Base-by-base conservation (phyloP, 805 yeast species). In the Candida lessepsii region DNA sequence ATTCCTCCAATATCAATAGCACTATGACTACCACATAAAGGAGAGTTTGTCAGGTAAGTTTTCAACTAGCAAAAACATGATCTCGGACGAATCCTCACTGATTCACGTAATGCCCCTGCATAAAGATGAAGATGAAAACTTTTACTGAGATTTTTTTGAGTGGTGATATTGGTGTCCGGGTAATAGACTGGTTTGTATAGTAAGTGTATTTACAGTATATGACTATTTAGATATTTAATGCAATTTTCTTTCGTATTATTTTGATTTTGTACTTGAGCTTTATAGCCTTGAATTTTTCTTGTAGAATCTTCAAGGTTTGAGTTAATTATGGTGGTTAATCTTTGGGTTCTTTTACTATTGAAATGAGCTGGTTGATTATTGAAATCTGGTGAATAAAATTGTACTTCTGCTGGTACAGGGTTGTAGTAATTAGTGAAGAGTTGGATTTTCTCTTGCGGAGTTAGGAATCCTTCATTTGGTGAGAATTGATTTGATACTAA, bases 31-130 rank as follows among this genome's bases (percentile, higher is more conserved):
- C 41, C 54, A 49, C 58, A 57, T 50, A 41, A 49, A 78, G 78
- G 35, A 44, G 81, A 82, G 80, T 76, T 77, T 83, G 96, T 90
- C 91, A 79, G 90, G 93, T 85, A 81, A 87, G 90, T 87, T 93
- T 91, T 93, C 97, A 93, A 91, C 97, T 96, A 91, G 99, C 99
- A 91, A 91, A 91, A 87, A 93, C 98, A 91, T 96, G 95, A 90
- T 89, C 99, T 91, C 99, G 98, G 99, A 93, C 96, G 96, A 90
- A 89, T 93, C 99, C 98, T 91, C 99, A 91, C 96, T 90, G 98
- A 91, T 89, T 88, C 95, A 96, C 96, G 98, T 93, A 91, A 89
- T 91, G 96, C 98, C 98, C 99, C 84, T 85, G 99, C 98, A 91
- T 88, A 91, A 91, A 83, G 97, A 90, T 86, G 73, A 65, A 63